Percentiles rank a stretch among this genome's conserved stretches.
These are phyloP conservation scores for Microdochium bolleyi DNA, from an alignment of 2,329 filamentous ascomycete genomes.

Conservation along the genomic window DNA sequence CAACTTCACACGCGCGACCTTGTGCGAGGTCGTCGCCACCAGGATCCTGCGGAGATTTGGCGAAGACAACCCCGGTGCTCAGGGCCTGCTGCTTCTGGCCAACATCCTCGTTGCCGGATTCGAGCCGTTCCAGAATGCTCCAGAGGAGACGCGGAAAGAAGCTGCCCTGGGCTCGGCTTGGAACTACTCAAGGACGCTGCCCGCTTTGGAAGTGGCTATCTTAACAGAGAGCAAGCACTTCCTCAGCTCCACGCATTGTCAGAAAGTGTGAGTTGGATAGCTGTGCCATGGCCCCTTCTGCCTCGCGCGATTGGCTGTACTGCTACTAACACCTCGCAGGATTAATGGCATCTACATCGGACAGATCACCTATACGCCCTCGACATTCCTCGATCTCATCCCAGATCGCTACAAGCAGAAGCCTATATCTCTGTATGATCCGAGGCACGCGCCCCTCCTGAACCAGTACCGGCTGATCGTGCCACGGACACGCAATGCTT, in stretches of 20 bases:
- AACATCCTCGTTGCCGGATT: constrained; percentile 79
- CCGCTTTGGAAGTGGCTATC: constrained; percentile 76
- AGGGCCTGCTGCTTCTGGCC: constrained; percentile 64
- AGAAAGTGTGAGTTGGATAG: constrained; percentile 57
- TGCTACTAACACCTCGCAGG: constrained; percentile 14
- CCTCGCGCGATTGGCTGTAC: background rate
- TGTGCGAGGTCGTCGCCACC: constrained; percentile 75
- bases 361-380: constrained; percentile 74
- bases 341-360: constrained; percentile 78
- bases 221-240: constrained; percentile 75
- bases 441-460: constrained; percentile 63
- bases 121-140: constrained; percentile 78
- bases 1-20: constrained; percentile 65
- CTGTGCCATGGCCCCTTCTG: no score
- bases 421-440: constrained; percentile 75
- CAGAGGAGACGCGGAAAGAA: constrained; percentile 54
- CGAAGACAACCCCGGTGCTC: constrained; percentile 64
- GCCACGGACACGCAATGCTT: constrained; percentile 65
- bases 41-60: constrained; percentile 72
- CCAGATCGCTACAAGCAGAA: constrained; percentile 81
- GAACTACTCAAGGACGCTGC: constrained; percentile 52
- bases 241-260: constrained; percentile 67
- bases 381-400: constrained; percentile 73
- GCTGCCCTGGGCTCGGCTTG: constrained; percentile 40
- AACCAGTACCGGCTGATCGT: constrained; percentile 84